Percentiles rank a stretch among this genome's conserved stretches.
Evolutionary conservation across 768 basidiomycete genomes (phyloP).

Genomic region (Tubosaeta sp.): DNA sequence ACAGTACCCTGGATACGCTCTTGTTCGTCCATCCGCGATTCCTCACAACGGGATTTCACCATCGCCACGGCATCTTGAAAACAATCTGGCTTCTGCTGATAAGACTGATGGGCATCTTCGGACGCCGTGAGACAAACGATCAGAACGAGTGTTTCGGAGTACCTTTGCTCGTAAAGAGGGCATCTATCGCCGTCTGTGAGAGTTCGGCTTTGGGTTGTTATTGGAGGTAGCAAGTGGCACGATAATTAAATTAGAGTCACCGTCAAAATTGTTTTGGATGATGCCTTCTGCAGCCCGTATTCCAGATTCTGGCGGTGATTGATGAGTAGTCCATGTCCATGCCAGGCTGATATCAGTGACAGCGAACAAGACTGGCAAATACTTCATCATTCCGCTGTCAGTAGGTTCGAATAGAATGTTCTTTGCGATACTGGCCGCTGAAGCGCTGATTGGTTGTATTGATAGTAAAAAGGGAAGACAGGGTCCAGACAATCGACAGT

Average conservation of each 20-base stretch:
- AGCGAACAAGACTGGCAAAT: constrained; percentile 10
- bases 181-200: constrained; percentile 18
- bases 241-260: constrained; percentile 14
- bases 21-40: constrained; percentile 56
- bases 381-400: constrained; percentile 7
- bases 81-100: constrained; percentile 54
- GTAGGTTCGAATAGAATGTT: not conserved
- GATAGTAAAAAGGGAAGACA: not conserved
- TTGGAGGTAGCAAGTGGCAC: constrained; percentile 5
- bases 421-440: not conserved
- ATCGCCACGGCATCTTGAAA: constrained; percentile 49
- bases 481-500: not conserved
- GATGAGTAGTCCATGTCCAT: constrained; percentile 28
- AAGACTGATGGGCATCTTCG: constrained; percentile 40
- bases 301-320: constrained; percentile 17
- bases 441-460: not conserved
- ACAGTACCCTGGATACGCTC: constrained; percentile 55
- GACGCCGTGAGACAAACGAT: constrained; percentile 8
- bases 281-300: not conserved
- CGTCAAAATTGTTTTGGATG: constrained; percentile 19
- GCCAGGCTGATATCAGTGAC: constrained; percentile 13
- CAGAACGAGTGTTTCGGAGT: constrained; percentile 4
- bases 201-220: constrained; percentile 14
- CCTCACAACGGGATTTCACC: constrained; percentile 49
- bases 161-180: constrained; percentile 15